Conservation (phyloP, 225 moss, liverwort and hornwort genomes). For the Lunularia cruciata region DNA sequence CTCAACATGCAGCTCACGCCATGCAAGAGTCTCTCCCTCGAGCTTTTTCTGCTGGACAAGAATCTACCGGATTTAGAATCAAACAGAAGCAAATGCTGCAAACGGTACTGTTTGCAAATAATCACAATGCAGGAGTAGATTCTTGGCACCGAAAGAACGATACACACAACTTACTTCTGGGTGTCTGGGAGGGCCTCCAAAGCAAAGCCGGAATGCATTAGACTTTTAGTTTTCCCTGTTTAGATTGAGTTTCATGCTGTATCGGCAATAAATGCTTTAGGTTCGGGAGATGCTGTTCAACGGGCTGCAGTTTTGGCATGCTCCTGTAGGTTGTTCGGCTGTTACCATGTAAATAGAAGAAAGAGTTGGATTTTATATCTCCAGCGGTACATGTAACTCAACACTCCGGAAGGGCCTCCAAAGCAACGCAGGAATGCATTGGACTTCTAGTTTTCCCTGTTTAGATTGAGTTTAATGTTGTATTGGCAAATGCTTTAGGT, state of each 20-base stretch:
- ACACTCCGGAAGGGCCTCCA: conserved; percentile 1
- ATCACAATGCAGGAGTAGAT: neutral
- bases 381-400: neutral
- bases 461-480: neutral
- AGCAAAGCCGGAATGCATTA: neutral
- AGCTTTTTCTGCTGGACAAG: conserved; percentile 14
- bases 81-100: conserved; percentile 19
- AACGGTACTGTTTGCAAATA: conserved; percentile 9
- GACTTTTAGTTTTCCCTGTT: neutral
- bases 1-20: conserved; percentile 45
- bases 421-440: neutral
- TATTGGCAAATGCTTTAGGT: neutral
- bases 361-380: neutral
- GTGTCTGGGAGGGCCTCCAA: conserved; percentile 4
- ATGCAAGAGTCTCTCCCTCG: conserved; percentile 26
- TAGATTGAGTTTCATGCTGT: neutral
- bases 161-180: neutral
- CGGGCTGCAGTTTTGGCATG: no score
- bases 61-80: neutral
- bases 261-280: neutral
- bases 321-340: neutral
- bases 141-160: neutral
- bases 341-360: neutral
- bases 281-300: neutral
- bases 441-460: neutral